phyloP scores from a whole-genome alignment of 176 grass and related monocot genomes.

The Lolium rigidum region DNA sequence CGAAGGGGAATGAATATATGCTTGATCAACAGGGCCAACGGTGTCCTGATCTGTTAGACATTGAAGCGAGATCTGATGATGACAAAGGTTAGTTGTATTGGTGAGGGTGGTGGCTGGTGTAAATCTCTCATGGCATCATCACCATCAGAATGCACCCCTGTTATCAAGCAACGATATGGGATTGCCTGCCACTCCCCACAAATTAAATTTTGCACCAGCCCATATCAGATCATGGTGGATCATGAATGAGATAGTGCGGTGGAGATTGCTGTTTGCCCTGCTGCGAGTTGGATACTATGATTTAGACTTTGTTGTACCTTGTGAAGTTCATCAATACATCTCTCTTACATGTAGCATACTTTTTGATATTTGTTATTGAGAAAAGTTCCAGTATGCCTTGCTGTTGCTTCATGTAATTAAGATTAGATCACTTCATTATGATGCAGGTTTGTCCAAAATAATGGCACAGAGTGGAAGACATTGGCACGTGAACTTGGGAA shows the following conservation, averaged over 20 bases:
- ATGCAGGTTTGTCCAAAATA: slow-evolving; percentile 55
- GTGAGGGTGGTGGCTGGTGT: neutral
- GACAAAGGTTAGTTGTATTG: neutral
- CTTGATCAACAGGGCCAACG: neutral
- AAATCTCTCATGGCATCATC: neutral
- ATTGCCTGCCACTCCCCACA: neutral
- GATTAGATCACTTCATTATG: neutral
- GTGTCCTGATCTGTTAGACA: neutral
- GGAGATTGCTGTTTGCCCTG: slow-evolving; percentile 15
- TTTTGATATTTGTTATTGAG: slow-evolving; percentile 34
- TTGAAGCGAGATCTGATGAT: neutral
- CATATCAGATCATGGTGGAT: neutral
- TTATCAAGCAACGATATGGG: neutral
- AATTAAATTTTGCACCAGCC: neutral
- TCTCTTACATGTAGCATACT: neutral
- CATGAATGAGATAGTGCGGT: neutral
- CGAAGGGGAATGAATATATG: neutral
- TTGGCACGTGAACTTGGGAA: slow-evolving; percentile 60
- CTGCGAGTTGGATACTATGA: neutral
- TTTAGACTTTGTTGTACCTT: neutral
- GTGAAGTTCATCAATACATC: neutral
- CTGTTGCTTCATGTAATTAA: slow-evolving; percentile 29
- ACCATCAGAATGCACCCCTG: neutral
- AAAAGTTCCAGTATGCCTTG: neutral
- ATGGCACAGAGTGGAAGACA: slow-evolving; percentile 58